Evolutionary conservation across 257 asterid species (phyloP), one percentile per base, ranked within the genome.

Genomic region (Capsicum chinense): DNA sequence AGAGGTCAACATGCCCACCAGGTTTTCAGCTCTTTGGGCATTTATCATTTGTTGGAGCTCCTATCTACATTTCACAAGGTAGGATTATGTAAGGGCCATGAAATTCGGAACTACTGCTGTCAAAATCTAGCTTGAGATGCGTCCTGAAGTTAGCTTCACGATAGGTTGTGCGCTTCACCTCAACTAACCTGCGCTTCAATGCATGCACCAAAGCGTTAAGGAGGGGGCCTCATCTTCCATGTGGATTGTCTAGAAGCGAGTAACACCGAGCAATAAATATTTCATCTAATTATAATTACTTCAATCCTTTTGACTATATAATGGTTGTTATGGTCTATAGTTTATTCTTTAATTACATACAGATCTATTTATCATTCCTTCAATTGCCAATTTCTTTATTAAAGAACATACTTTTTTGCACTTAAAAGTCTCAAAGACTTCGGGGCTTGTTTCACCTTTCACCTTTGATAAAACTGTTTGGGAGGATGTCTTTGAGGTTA

Each of bases 51-150:
- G 19, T 33, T 66, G 73, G 73, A 66, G 78, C 78, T 35, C 54
- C 79, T 39, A 69, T 37, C 52, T 15, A 69, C 56, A 69, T 69
- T 42, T 69, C 56, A 69, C 21, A 3, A 69, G 79, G 79, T 69
- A 3, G 26, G 14, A 69, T 69, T 69, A 39, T 69, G 78, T 69
- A 69, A 7, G 79, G 79, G 54, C 15, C 79, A 69, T 39, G 33
- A 69, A 16, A 3, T 15, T 39, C 26, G 2, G 79, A 69, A 69
- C 7, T 37, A 68, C 39, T 37, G 5, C 26, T 8, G 33, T 59
- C 66, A 59, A 59, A 16, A 68, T 37, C 54, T 17, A 14, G 52
- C 54, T 37, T 68, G n/a, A 33, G 73, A 68, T 68, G 26, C 26
- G 9, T 26, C 78, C 26, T 7, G 26, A 68, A 15, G 54, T 68